phyloP scores from a whole-genome alignment of 2,329 filamentous ascomycete species.

The Phyllosticta paracitricarpa region DNA sequence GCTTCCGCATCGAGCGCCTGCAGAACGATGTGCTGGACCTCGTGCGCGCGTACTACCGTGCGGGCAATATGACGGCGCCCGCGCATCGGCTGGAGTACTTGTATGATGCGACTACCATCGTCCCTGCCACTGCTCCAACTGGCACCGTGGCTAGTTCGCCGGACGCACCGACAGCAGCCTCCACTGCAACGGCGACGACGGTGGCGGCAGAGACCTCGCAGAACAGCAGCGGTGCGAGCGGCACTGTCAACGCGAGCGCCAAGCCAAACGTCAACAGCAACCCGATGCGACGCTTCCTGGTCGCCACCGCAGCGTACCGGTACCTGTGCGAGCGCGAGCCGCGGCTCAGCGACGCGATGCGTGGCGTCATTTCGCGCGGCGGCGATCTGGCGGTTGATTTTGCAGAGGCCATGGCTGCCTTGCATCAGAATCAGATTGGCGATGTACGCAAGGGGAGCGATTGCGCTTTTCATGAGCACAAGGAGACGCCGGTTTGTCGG shows the following conservation, averaged over 20 bases:
- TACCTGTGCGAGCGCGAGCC: conserved; percentile 15
- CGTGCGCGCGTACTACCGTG: conserved; percentile 22
- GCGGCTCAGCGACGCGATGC: conserved; percentile 17
- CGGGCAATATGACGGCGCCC: conserved; percentile 23
- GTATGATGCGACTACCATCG: conserved; percentile 18
- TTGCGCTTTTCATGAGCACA: conserved; percentile 23
- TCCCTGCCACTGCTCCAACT: no score
- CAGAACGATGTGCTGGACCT: conserved; percentile 25
- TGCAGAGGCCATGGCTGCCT: conserved; percentile 16
- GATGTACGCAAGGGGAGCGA: conserved; percentile 21
- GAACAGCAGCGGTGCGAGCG: background rate
- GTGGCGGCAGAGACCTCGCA: background rate
- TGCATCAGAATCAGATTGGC: conserved; percentile 17
- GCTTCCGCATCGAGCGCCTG: conserved; percentile 19
- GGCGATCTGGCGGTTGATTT: conserved; percentile 21
- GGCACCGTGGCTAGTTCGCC: no score
- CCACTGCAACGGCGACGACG: background rate
- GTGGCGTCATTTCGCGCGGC: conserved; percentile 16
- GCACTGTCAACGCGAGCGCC: no score
- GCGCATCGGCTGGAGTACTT: conserved; percentile 28
- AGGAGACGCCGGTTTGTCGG: conserved; percentile 11
- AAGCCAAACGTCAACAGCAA: conserved; percentile 11
- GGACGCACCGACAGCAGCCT: background rate
- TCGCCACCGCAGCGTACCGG: conserved; percentile 22
- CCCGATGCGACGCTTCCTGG: conserved; percentile 23